Evolutionary conservation across 2,329 filamentous ascomycete species (phyloP), one percentile per base, ranked within the genome.

Genomic region (Colletotrichum tropicale): DNA sequence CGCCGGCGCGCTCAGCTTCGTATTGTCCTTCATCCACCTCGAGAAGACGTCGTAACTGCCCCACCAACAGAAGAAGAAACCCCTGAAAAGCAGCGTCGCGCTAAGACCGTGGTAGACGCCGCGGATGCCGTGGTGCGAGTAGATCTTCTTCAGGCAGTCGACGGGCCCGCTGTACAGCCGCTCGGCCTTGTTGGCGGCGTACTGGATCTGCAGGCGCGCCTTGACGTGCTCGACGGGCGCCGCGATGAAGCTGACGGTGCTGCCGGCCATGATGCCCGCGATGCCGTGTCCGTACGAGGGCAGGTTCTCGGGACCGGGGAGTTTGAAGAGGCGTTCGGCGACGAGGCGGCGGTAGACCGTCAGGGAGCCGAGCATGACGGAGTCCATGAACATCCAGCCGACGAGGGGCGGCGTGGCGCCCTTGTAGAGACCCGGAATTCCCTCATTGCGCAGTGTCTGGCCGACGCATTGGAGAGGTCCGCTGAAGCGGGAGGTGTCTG

Each of bases 61-160:
- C 97, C 97, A 99, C 96, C 96, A 98, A 87, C 94, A 97, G 89
- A 98, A 98, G 89, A 99, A 99, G 87, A 96, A 98, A 16, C 93
- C 92, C 21, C 97, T 91, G 87, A 98, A 98, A 64, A 98, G 85
- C 65, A 98, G 87, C 0, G 97, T 98, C 2, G 97, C 95, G 48
- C 86, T 88, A 15, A 99, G 89, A 1, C 97, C 97, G 82, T 95
- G 96, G 84, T 96, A 99, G 9, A 99, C 84, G 43, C 96, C 97
- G 26, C 85, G 82, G 4, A 98, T 80, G 61, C 97, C 96, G 83
- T 98, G 95, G 66, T 87, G 83, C n/a, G 83, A 80, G 82, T 91
- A 91, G 61, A 95, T 92, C 85, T 95, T 96, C 79, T 85, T 86
- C 48, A 93, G 84, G 83, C 95, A 98, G 86, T 98, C 96, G 66